Percentiles rank a stretch among this genome's conserved stretches.
These are phyloP conservation scores for Chaetomium olivaceum DNA, from an alignment of 2,329 filamentous ascomycete species.

Conservation along the genomic window DNA sequence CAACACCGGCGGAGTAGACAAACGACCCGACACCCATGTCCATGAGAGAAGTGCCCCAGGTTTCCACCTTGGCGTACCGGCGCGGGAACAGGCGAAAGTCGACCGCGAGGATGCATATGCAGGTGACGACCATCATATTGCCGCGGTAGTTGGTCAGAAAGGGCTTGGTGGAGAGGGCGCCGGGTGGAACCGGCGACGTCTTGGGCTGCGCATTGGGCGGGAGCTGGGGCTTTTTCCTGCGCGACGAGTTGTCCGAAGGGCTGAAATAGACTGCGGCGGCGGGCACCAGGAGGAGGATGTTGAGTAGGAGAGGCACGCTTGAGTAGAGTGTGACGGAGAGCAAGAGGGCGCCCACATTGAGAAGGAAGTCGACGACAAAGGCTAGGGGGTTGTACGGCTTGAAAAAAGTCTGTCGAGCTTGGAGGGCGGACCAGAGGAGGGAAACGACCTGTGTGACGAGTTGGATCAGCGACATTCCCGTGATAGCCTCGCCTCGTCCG, in stretches of 20 bases:
- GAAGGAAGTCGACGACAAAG: slow-evolving; percentile 77
- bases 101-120: slow-evolving; percentile 90
- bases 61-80: slow-evolving; percentile 96
- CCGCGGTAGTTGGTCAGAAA: slow-evolving; percentile 92
- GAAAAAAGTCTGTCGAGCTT: slow-evolving; percentile 83
- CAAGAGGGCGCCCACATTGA: slow-evolving; percentile 80
- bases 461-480: slow-evolving; percentile 20
- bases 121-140: slow-evolving; percentile 87
- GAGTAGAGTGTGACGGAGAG: slow-evolving; percentile 87
- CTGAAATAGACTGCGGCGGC: slow-evolving; percentile 62
- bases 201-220: slow-evolving; percentile 47
- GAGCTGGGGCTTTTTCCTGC: slow-evolving; percentile 52
- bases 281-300: slow-evolving; percentile 71
- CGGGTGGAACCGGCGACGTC: slow-evolving; percentile 37
- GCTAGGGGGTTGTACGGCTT: slow-evolving; percentile 68
- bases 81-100: slow-evolving; percentile 93
- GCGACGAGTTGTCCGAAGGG: slow-evolving; percentile 46
- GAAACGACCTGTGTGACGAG: slow-evolving; percentile 64
- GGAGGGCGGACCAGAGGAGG: slow-evolving; percentile 84
- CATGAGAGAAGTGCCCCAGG: slow-evolving; percentile 99
- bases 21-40: slow-evolving; percentile 96
- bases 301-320: slow-evolving; percentile 70
- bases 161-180: slow-evolving; percentile 75
- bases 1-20: slow-evolving; percentile 88
- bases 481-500: not conserved